Evolutionary conservation across 805 yeast species (phyloP).

Genomic region (Sungouiozyma ichnusensis): DNA sequence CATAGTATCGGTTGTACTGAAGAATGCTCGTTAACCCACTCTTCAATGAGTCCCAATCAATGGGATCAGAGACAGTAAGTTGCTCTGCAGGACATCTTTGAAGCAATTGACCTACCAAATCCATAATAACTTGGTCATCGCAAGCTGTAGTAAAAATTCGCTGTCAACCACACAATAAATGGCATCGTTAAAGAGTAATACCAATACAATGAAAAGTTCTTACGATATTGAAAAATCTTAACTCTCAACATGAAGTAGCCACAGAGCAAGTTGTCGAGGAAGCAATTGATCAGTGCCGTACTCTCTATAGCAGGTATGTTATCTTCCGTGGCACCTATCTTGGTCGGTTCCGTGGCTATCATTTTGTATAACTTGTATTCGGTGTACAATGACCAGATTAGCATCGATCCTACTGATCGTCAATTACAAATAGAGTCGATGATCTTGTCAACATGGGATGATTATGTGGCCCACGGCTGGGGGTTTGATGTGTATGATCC

Average conservation of each 20-base stretch:
- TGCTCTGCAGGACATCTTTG: conserved; percentile 9
- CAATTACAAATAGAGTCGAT: conserved; percentile 47
- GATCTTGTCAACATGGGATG: conserved; percentile 67
- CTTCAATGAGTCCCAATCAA: conserved; percentile 8
- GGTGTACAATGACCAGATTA: background rate
- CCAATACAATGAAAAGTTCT: no score
- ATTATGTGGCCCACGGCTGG: conserved; percentile 64
- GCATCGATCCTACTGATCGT: background rate
- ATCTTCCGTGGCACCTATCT: background rate
- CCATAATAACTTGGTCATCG: no score
- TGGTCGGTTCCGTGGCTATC: background rate
- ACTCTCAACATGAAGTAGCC: no score
- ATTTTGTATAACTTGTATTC: background rate
- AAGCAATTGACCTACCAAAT: conserved; percentile 5
- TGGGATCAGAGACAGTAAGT: background rate
- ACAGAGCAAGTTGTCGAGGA: no score
- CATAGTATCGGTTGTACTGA: conserved; percentile 42
- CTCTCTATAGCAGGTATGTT: background rate
- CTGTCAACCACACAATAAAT: no score
- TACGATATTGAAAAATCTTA: no score
- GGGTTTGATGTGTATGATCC: conserved; percentile 76
- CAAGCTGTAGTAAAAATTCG: no score
- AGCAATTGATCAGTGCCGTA: no score
- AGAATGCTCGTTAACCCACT: conserved; percentile 12
- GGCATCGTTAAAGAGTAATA: no score